These are phyloP conservation scores for Russula lepida DNA, from an alignment of 768 basidiomycete species.

Conservation along the genomic window DNA sequence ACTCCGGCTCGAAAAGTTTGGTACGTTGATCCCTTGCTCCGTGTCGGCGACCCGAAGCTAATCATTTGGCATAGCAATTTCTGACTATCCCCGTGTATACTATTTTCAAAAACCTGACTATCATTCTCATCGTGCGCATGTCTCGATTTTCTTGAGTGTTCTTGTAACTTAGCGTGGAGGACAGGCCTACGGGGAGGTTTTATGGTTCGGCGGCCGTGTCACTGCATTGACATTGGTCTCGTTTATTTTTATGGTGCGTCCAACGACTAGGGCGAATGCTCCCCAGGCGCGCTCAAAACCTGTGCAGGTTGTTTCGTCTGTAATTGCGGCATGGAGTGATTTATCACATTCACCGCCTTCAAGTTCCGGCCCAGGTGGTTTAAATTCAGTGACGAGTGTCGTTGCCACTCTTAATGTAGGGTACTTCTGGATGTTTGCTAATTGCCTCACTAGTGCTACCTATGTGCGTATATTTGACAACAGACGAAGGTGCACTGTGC, in stretches of 20 bases:
- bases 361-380: conserved; percentile 19
- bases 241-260: conserved; percentile 81
- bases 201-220: conserved; percentile 92
- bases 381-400: conserved; percentile 35
- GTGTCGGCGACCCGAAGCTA: neutral
- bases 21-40: conserved; percentile 40
- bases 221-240: conserved; percentile 82
- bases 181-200: conserved; percentile 92
- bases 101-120: conserved; percentile 99
- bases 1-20: conserved; percentile 94
- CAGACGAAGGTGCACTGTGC: neutral
- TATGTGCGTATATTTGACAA: conserved; percentile 51
- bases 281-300: neutral
- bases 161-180: neutral
- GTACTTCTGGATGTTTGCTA: conserved; percentile 94
- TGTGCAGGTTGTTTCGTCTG: conserved; percentile 74
- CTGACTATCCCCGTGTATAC: conserved; percentile 96
- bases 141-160: neutral
- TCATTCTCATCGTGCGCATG: conserved; percentile 82
- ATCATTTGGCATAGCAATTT: conserved; percentile 61
- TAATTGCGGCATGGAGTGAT: conserved; percentile 95
- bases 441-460: conserved; percentile 82
- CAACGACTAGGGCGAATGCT: neutral
- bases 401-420: conserved; percentile 62
- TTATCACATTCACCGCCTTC: conserved; percentile 31